Conservation (phyloP, 768 basidiomycete species). For the Suillus occidentalis region DNA sequence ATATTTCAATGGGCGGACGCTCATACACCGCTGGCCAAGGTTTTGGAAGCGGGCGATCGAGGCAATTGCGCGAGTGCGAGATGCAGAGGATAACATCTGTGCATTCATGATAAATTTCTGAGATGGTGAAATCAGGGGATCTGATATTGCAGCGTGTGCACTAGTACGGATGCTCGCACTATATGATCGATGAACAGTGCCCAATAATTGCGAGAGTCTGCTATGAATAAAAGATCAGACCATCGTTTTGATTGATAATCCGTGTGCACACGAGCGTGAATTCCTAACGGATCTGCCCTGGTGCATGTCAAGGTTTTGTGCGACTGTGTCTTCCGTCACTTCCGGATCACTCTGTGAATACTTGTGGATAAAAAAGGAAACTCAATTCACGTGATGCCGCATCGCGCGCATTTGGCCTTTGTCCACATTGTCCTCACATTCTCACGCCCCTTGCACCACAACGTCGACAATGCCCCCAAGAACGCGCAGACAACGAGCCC, state of each 20-base stretch:
- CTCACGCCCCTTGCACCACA: slow-evolving; percentile 20
- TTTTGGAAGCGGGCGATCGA: background rate
- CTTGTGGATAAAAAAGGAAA: slow-evolving; percentile 1
- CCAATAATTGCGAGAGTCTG: background rate
- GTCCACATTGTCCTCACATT: slow-evolving; percentile 8
- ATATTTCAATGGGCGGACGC: slow-evolving; percentile 38
- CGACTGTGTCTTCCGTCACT: background rate
- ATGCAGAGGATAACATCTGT: background rate
- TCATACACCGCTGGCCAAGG: slow-evolving; percentile 40
- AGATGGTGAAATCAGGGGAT: background rate
- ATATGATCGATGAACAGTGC: background rate
- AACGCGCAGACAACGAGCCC: slow-evolving; percentile 19
- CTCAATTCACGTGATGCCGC: background rate
- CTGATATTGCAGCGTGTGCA: background rate
- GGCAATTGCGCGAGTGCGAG: background rate
- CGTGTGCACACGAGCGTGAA: slow-evolving; percentile 2
- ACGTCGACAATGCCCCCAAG: slow-evolving; percentile 11
- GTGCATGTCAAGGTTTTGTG: slow-evolving; percentile 1
- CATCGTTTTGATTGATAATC: slow-evolving; percentile 6
- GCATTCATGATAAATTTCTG: background rate
- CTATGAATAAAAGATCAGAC: background rate
- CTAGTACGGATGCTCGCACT: background rate
- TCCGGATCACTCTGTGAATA: slow-evolving; percentile 2
- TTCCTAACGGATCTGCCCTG: slow-evolving; percentile 2
- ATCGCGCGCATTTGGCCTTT: background rate